Percentiles rank a stretch among this genome's conserved stretches.
Conservation (phyloP, 306 rosid genomes). For the Corylus avellana region DNA sequence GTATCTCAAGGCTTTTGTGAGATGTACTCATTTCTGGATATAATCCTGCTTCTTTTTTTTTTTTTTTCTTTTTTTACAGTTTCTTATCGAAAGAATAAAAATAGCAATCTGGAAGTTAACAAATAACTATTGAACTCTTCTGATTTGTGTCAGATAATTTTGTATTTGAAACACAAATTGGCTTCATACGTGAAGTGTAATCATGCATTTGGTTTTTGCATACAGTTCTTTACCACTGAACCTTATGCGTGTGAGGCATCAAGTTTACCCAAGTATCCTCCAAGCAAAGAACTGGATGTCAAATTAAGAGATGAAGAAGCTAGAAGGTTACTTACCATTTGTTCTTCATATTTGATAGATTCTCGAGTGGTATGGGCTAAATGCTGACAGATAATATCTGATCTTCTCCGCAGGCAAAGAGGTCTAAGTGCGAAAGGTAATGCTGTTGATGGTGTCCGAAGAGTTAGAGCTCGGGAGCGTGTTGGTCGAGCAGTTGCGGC, state of each 20-base stretch:
- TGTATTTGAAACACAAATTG: conserved; percentile 1
- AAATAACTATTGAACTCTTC: neutral
- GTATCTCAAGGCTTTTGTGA: neutral
- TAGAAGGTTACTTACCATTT: conserved; percentile 58
- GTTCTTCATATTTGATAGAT: conserved; percentile 26
- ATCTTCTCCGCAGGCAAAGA: conserved; percentile 65
- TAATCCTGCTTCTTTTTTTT: neutral
- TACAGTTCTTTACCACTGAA: conserved; percentile 79
- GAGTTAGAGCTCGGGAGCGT: conserved; percentile 71
- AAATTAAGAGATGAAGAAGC: conserved; percentile 96
- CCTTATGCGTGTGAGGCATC: conserved; percentile 93
- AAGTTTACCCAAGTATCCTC: conserved; percentile 90
- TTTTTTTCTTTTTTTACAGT: neutral
- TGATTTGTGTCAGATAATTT: neutral
- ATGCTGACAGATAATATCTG: conserved; percentile 26
- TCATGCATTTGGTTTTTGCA: conserved; percentile 33
- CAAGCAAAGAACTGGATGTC: conserved; percentile 93
- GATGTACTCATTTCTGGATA: neutral
- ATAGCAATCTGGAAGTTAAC: neutral
- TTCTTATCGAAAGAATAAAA: neutral
- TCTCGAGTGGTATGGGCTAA: conserved; percentile 23
- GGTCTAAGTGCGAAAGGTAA: conserved; percentile 65
- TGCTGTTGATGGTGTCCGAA: conserved; percentile 67
- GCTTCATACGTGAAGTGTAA: conserved; percentile 29
- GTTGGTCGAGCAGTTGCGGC: conserved; percentile 78